A percentile compares a stretch with the other conserved stretches of the same genome.
These are phyloP conservation scores for Ogataea henricii DNA, from an alignment of 805 yeast species.

Conservation along the genomic window DNA sequence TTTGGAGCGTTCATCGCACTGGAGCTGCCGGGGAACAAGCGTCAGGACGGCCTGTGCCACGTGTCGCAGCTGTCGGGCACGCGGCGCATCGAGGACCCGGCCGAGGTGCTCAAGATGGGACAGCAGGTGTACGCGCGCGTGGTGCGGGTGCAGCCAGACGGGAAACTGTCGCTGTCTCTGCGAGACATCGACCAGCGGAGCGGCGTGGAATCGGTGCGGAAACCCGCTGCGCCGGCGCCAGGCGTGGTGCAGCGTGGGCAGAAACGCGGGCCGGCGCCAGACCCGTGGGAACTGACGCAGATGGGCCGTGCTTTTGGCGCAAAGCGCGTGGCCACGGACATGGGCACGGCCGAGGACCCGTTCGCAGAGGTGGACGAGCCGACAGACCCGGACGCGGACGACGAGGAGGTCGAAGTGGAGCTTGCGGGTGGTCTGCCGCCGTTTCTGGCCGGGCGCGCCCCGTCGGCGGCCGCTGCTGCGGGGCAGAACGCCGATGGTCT, in stretches of 20 bases:
- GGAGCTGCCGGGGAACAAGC: slow-evolving; percentile 29
- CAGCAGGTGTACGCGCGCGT: slow-evolving; percentile 71
- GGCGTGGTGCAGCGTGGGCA: slow-evolving; percentile 22
- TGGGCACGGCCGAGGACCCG: slow-evolving; percentile 31
- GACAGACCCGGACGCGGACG: slow-evolving; percentile 34
- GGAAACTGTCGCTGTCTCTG: slow-evolving; percentile 64
- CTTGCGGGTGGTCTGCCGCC: slow-evolving; percentile 68
- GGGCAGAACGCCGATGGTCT: slow-evolving; percentile 48
- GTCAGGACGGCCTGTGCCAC: slow-evolving; percentile 70
- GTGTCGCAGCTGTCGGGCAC: slow-evolving; percentile 60
- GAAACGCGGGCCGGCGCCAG: slow-evolving; percentile 74
- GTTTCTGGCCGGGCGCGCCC: slow-evolving; percentile 45
- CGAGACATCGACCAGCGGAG: slow-evolving; percentile 69
- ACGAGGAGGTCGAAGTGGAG: slow-evolving; percentile 70
- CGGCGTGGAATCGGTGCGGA: slow-evolving; percentile 40
- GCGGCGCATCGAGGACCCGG: slow-evolving; percentile 55
- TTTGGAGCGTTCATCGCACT: slow-evolving; percentile 82
- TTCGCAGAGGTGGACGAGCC: slow-evolving; percentile 32
- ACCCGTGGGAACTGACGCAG: slow-evolving; percentile 87
- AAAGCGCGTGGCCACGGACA: slow-evolving; percentile 17
- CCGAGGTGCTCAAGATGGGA: slow-evolving; percentile 54
- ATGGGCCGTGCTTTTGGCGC: slow-evolving; percentile 45
- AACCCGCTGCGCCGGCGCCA: slow-evolving; percentile 6
- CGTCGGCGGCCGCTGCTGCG: background rate
- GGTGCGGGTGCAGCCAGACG: slow-evolving; percentile 40